These are phyloP conservation scores for Metarhizium rileyi DNA, from an alignment of 2,329 filamentous ascomycete species.

Conservation along the genomic window DNA sequence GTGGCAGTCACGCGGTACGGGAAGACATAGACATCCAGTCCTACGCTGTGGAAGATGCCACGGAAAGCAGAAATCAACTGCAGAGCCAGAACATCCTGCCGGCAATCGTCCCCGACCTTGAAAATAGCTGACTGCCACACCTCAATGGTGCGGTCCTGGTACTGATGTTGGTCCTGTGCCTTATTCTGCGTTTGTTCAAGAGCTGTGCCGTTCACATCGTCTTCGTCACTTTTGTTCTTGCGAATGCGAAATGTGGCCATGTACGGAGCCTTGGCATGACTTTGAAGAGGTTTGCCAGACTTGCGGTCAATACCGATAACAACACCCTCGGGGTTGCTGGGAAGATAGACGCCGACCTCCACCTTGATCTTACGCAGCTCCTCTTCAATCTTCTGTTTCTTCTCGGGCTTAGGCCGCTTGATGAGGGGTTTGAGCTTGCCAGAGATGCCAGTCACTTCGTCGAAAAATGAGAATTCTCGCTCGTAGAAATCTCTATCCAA, in stretches of 20 bases:
- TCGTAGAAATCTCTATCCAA: conserved; percentile 83
- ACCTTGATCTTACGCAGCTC: conserved; percentile 96
- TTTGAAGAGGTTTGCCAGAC: conserved; percentile 93
- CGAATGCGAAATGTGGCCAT: conserved; percentile 98
- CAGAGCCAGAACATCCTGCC: conserved; percentile 89
- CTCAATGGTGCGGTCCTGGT: conserved; percentile 58
- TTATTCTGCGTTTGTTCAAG: conserved; percentile 32
- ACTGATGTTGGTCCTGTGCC: conserved; percentile 30
- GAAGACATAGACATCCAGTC: conserved; percentile 92
- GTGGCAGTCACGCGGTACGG: conserved; percentile 96
- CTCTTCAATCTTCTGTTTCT: conserved; percentile 98
- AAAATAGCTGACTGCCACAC: conserved; percentile 99
- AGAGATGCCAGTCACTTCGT: conserved; percentile 89
- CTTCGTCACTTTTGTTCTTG: conserved; percentile 49
- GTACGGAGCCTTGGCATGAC: conserved; percentile 95
- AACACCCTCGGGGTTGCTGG: conserved; percentile 91
- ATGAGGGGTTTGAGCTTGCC: conserved; percentile 92
- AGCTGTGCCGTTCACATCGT: conserved; percentile 13
- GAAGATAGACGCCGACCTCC: conserved; percentile 92
- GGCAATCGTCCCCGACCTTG: conserved; percentile 97
- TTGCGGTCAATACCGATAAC: conserved; percentile 98
- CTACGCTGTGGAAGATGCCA: conserved; percentile 90
- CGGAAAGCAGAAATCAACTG: conserved; percentile 98
- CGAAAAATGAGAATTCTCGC: conserved; percentile 95
- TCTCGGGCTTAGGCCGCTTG: conserved; percentile 85